Percentiles rank a stretch among this genome's conserved stretches.
phyloP scores from a whole-genome alignment of 108 stramenopile species.

The Pseudonitzschia pungens region DNA sequence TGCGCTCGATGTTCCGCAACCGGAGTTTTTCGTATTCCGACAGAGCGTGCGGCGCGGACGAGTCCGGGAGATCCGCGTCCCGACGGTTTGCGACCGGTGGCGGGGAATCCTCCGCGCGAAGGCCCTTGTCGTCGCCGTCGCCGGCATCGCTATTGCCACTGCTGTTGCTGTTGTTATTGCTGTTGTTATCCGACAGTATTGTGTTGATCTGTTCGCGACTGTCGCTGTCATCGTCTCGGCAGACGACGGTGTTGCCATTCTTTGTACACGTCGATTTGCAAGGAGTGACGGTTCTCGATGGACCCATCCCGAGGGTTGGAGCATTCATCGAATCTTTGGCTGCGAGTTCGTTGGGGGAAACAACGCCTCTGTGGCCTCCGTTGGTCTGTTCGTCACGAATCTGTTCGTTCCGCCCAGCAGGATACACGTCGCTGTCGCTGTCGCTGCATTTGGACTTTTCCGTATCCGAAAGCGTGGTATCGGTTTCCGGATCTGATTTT shows the following conservation, averaged over 20 bases:
- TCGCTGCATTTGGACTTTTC: background rate
- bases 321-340: background rate
- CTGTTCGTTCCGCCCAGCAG: background rate
- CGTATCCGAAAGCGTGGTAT: background rate
- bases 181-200: too few species aligned
- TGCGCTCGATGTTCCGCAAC: constrained; percentile 73
- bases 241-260: background rate
- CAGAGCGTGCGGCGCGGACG: background rate
- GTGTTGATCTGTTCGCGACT: too few species aligned
- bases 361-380: too few species aligned
- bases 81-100: background rate
- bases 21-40: constrained; percentile 65
- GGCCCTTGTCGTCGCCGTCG: too few species aligned
- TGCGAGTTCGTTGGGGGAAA: background rate
- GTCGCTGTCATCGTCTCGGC: background rate
- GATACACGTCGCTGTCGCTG: background rate
- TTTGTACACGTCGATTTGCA: background rate
- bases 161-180: background rate
- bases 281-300: background rate
- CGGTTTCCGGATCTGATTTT: background rate
- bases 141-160: background rate
- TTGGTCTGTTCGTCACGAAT: background rate
- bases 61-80: background rate
- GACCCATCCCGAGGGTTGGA: background rate
- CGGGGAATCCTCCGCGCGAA: too few species aligned